Evolutionary conservation across 306 rosid species (phyloP), one percentile per base, ranked within the genome.

Genomic region (Abrus pulchellus): DNA sequence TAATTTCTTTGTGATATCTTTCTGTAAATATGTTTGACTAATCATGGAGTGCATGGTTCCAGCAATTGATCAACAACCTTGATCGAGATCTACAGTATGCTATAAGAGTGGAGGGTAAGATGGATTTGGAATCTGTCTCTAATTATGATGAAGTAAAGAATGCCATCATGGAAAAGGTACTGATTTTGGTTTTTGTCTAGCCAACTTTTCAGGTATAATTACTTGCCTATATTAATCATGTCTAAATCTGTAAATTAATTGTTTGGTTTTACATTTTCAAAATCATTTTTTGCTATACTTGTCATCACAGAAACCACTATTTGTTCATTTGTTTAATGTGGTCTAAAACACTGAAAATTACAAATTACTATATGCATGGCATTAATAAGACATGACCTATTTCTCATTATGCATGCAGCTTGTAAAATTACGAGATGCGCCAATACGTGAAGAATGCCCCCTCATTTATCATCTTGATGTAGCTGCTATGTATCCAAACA

Each of bases 401-500:
- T 85, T 71, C 72, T 74, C 72, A 78, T 75, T 30, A 40, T 60
- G 45, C 79, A 30, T 83, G 85, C 86, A 95, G 99, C 99, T 95
- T 79, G 77, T 71, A 72, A 80, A 87, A 12, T 87, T 95, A 87
- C 92, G 92, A 78, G 97, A 91, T 70, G 85, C 68, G 9, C 97
- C 98, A 74, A 80, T 86, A 82, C 93, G 94, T 41, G 97, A 91
- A 74, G 99, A 95, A 72, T 88, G 96, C 80, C 99, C 99, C 72
- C 96, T 95, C 53, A 95, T 95, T 83, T 95, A 95, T 88, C 99
- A 95, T 86, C 86, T 95, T 80, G 99, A 95, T 85, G 99, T 95
- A 59, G 99, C 99, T 78, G 99, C 99, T 63, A 95, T 95, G 98
- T 95, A 95, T 87, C 99, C 99, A 48, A 95, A 95, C 86, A 95